These are phyloP conservation scores for Daldinia vernicosa DNA, from an alignment of 495 filamentous ascomycete species.

Conservation along the genomic window DNA sequence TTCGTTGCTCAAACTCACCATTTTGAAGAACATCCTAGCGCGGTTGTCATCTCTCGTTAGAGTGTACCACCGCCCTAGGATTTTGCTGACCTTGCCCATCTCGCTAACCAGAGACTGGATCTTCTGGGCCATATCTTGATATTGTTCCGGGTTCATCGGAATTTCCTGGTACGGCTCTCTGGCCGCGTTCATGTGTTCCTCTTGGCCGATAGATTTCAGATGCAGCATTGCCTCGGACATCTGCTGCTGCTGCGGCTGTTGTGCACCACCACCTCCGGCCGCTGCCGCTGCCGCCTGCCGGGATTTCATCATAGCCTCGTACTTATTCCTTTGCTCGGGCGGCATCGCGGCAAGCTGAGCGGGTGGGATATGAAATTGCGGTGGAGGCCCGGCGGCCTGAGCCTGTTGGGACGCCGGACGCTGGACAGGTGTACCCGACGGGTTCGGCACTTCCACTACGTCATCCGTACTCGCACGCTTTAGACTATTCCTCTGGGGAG, in stretches of 20 bases:
- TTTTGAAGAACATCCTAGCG: slow-evolving; percentile 56
- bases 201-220: slow-evolving; percentile 47
- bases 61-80: slow-evolving; percentile 53
- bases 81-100: slow-evolving; percentile 50
- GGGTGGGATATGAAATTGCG: slow-evolving; percentile 47
- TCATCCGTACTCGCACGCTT: slow-evolving; percentile 74
- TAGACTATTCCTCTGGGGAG: slow-evolving; percentile 44
- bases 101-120: slow-evolving; percentile 43
- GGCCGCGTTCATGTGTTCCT: slow-evolving; percentile 40
- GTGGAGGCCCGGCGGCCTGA: slow-evolving; percentile 23
- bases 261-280: slow-evolving; percentile 13
- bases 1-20: slow-evolving; percentile 50
- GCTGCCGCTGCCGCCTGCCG: slow-evolving; percentile 32
- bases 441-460: slow-evolving; percentile 62
- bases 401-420: slow-evolving; percentile 40
- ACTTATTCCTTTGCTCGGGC: slow-evolving; percentile 59
- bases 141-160: slow-evolving; percentile 51
- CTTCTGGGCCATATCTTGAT: slow-evolving; percentile 47
- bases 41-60: slow-evolving; percentile 53
- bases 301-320: slow-evolving; percentile 51
- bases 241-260: slow-evolving; percentile 12
- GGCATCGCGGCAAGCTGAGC: slow-evolving; percentile 64
- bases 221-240: slow-evolving; percentile 42
- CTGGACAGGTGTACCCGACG: slow-evolving; percentile 49
- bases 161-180: slow-evolving; percentile 49